Evolutionary conservation across 441 rosid species (phyloP), one percentile per base, ranked within the genome.

Genomic region (Flueggea neowawraea): DNA sequence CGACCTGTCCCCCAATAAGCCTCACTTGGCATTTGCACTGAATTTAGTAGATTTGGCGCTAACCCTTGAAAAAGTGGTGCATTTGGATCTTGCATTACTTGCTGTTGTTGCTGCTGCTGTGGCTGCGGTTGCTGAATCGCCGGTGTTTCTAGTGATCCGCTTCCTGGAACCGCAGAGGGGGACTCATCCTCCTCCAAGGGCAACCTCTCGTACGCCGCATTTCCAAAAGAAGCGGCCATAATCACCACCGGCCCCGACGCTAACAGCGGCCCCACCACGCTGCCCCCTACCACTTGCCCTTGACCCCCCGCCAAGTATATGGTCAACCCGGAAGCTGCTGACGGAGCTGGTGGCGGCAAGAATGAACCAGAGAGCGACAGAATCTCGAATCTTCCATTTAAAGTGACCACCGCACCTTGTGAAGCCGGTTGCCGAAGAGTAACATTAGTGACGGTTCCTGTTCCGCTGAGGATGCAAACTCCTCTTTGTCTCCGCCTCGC

Each of bases 161-260:
- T 64, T 16, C 73, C 82, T 0, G 67, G 68, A 16, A 54, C 54
- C 50, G 60, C 56, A n/a, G 64, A 57, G 5, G 68, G 45, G 32
- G 49, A 60, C 52, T 90, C 93, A 31, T 90, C 96, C 58, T 90
- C 93, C 65, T 90, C 97, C 52, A 90, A 60, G 2, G 97, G 97
- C 69, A 90, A 75, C 67, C 93, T 80, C 73, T 90, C 97, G 33
- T 90, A 90, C 12, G 96, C 90, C 14, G 93, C 97, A 80, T 90
- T 88, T 10, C 96, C 88, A 54, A 90, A 90, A 13, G 97, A 88
- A 68, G 97, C 97, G 0, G 93, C 89, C 12, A 90, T 80, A 16
- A 90, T 83, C 90, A 90, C 83, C n/a, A 90, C 93, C 0, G 97
- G 84, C 12, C 97, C 97, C 0, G 88, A 89, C 8, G 93, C 91